A percentile compares a stretch with the other conserved stretches of the same genome.
These are phyloP conservation scores for Quambalaria eucalypti DNA, from an alignment of 1,284 basidiomycete species.

Conservation along the genomic window DNA sequence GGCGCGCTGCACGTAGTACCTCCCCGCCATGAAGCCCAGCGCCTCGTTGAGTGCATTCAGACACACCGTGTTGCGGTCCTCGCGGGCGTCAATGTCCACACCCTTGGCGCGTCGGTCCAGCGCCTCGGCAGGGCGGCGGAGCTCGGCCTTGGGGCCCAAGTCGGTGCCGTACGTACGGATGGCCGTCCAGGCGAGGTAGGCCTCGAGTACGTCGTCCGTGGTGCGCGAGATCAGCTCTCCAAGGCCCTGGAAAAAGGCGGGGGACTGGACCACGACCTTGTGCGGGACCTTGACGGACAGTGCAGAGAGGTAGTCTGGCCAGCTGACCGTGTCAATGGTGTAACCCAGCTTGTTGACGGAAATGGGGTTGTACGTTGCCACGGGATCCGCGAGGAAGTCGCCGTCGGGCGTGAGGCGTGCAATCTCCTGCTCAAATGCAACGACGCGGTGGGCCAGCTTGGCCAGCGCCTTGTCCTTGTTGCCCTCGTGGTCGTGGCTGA, in stretches of 20 bases:
- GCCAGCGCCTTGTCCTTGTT: constrained; percentile 52
- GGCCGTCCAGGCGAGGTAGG: constrained; percentile 60
- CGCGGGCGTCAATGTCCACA: constrained; percentile 74
- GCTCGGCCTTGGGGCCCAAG: constrained; percentile 46
- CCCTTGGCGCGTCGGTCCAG: constrained; percentile 69
- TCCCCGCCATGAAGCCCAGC: constrained; percentile 53
- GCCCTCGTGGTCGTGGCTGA: constrained; percentile 41
- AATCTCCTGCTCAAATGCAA: constrained; percentile 72
- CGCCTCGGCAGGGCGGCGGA: constrained; percentile 47
- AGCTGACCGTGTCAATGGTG: constrained; percentile 64
- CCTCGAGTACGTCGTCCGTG: constrained; percentile 65
- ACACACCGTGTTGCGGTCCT: constrained; percentile 65
- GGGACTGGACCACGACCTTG: constrained; percentile 70
- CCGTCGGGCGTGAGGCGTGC: constrained; percentile 60
- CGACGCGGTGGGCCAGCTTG: constrained; percentile 61
- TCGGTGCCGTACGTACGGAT: constrained; percentile 30
- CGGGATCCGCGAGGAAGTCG: constrained; percentile 61
- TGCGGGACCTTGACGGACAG: constrained; percentile 63
- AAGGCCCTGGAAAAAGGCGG: constrained; percentile 65
- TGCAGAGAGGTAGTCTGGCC: constrained; percentile 71
- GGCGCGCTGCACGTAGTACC: constrained; percentile 71
- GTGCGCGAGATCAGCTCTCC: constrained; percentile 64
- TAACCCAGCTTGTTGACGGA: constrained; percentile 57
- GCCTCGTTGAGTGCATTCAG: constrained; percentile 48
- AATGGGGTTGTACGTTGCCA: constrained; percentile 79